Conservation (phyloP, 2,329 filamentous ascomycete genomes). For the Clonostachys rhizophaga region DNA sequence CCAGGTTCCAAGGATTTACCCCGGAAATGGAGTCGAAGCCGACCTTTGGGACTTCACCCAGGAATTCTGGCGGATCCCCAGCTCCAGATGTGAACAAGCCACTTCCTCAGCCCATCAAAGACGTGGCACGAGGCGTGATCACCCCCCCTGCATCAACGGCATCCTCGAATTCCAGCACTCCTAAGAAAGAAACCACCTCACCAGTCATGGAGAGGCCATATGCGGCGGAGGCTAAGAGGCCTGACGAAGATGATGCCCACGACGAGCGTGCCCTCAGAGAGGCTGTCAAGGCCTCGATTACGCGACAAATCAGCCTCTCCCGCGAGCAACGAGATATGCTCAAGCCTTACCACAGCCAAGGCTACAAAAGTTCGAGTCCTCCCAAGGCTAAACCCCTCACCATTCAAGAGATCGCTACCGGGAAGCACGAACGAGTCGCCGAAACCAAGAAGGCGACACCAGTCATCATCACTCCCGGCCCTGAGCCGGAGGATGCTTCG, state of each 20-base stretch:
- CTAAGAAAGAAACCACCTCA: conserved; percentile 3
- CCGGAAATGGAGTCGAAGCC: background rate
- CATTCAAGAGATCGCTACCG: conserved; percentile 6
- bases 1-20: background rate
- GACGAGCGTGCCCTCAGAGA: conserved; percentile 33
- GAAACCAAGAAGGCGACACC: conserved; percentile 38
- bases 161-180: background rate
- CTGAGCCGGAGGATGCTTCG: conserved; percentile 19
- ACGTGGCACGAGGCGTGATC: background rate
- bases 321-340: conserved; percentile 56
- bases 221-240: background rate
- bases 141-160: background rate
- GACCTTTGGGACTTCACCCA: conserved; percentile 19
- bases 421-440: conserved; percentile 17
- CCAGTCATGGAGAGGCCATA: too few species aligned
- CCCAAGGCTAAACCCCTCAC: conserved; percentile 3
- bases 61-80: conserved; percentile 23
- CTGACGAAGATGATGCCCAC: background rate
- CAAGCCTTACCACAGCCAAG: conserved; percentile 29
- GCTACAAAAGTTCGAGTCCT: background rate
- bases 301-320: conserved; percentile 63
- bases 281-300: conserved; percentile 63
- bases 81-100: too few species aligned
- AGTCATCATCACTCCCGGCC: conserved; percentile 33
- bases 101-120: background rate